Base-by-base conservation (phyloP, 192 early-diverging fungal genomes). In the Martensiomyces pterosporus region DNA sequence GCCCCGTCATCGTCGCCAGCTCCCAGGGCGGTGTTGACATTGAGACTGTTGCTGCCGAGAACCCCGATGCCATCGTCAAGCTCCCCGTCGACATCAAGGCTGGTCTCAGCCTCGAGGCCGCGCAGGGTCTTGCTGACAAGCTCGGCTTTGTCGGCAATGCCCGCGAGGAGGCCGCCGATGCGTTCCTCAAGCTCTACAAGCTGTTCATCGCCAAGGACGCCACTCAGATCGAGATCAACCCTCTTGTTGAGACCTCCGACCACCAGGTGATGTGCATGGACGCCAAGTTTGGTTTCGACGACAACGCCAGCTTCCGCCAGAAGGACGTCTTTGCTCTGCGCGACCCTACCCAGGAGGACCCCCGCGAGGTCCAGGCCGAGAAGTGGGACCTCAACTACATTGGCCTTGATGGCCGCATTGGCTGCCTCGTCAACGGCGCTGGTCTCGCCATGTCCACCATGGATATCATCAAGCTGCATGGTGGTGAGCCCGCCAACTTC, bases 401-500 rank as follows among this genome's bases (percentile, higher is more conserved):
- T 84, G 96, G 96, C 50, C 79, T 99, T 29, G 93, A 99, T 55
- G 96, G 96, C 56, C 89, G 78, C 65, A 97, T 99, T 65, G 96
- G 94, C 52, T 99, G 96, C 71, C 81, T 99, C 18, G 88, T 97
- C 48, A 99, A 99, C 79, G 96, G 96, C 55, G 94, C 96, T 36
- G 96, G 96, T 59, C 82, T 99, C 32, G 96, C 94, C 67, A 99
- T 97, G 96, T 88, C 96, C 42, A 99, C 96, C 45, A 99, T 97
- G 94, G 96, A 99, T 74, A 99, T 99, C 61, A 97, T 99, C 76
- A 96, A 99, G 81, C 81, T 99, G 43, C 85, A 99, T 79, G 96
- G 94, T 47, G 96, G 96, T 29, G 89, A 91, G 54, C 96, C 96
- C 8, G 96, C 94, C 64, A 99, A 99, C 83, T 99, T 99, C 79